These are phyloP conservation scores for Ulvella scutata DNA, from an alignment of 139 green algal species.

Conservation along the genomic window DNA sequence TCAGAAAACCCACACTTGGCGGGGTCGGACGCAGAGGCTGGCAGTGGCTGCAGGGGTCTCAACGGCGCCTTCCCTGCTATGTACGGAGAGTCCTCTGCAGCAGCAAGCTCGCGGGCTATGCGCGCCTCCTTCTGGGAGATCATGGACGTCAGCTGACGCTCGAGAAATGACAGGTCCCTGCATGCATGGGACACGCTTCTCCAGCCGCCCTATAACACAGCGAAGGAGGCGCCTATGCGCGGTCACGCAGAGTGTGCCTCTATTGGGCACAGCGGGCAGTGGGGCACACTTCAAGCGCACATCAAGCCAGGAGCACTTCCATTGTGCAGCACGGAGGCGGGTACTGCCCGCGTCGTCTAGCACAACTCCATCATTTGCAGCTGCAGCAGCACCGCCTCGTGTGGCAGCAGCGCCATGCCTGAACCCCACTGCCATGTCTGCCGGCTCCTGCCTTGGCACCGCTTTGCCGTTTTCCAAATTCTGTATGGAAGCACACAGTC, in stretches of 20 bases:
- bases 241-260: too few species aligned
- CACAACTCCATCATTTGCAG: neutral
- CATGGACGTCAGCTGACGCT: neutral
- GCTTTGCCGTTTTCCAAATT: too few species aligned
- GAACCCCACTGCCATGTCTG: too few species aligned
- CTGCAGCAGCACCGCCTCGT: too few species aligned
- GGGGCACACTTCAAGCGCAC: neutral
- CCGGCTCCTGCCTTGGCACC: too few species aligned
- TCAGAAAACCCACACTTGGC: neutral
- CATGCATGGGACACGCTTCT: too few species aligned
- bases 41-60: neutral
- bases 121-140: neutral
- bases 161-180: neutral
- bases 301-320: neutral
- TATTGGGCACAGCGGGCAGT: neutral
- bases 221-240: too few species aligned
- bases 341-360: neutral
- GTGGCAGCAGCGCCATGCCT: too few species aligned
- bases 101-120: neutral
- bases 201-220: too few species aligned
- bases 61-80: neutral
- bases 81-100: neutral
- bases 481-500: too few species aligned
- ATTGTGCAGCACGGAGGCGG: neutral
- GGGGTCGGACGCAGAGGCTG: neutral